Evolutionary conservation across 768 basidiomycete genomes (phyloP).

Genomic region (Auriculariales sp.): DNA sequence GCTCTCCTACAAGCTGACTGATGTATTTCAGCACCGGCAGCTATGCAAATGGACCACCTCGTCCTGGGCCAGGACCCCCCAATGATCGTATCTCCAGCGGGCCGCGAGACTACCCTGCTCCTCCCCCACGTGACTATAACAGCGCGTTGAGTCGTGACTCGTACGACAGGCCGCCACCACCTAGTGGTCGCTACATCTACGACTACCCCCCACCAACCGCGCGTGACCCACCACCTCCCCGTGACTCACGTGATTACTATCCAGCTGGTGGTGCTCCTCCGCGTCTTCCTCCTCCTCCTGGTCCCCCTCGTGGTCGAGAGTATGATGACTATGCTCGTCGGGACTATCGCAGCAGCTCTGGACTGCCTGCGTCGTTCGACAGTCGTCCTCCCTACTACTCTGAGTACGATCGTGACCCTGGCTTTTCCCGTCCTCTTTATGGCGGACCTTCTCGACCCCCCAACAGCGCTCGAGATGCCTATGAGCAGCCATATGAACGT

Average conservation of each 20-base stretch:
- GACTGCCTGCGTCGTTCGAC: conserved; percentile 37
- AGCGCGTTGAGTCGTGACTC: no score
- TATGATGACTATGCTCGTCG: conserved; percentile 52
- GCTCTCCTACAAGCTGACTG: no score
- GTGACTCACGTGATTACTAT: conserved; percentile 30
- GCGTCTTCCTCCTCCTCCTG: conserved; percentile 29
- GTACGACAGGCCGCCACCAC: no score
- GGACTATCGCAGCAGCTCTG: conserved; percentile 30
- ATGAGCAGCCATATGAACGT: conserved; percentile 16
- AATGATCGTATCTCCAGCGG: conserved; percentile 39
- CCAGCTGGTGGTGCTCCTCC: conserved; percentile 30
- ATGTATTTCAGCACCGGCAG: no score
- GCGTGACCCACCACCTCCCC: conserved; percentile 14
- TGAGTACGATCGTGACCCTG: conserved; percentile 28
- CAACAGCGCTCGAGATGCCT: conserved; percentile 27
- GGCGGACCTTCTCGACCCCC: conserved; percentile 31
- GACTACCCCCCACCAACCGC: conserved; percentile 32
- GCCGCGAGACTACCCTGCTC: conserved; percentile 32
- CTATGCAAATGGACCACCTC: no score
- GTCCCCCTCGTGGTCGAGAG: conserved; percentile 36
- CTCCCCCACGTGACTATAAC: conserved; percentile 26
- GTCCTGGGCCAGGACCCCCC: no score
- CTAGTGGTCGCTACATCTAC: conserved; percentile 38
- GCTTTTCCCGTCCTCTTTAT: conserved; percentile 39
- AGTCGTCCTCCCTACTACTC: conserved; percentile 33